Evolutionary conservation across 2,329 filamentous ascomycete species (phyloP).

Genomic region (Zasmidium angulare): DNA sequence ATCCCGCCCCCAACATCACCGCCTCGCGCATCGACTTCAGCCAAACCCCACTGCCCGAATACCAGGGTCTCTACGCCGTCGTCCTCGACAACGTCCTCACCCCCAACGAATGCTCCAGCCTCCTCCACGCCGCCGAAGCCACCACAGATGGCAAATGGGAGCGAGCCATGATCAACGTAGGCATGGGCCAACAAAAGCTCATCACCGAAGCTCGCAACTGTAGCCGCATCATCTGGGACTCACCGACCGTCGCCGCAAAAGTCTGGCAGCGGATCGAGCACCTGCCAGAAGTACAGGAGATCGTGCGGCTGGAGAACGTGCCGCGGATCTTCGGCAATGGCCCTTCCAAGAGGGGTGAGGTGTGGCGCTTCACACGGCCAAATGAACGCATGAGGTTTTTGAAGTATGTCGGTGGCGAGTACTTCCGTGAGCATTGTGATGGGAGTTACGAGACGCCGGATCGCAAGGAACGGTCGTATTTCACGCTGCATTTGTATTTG

Average conservation of each 20-base stretch:
- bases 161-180: slow-evolving; percentile 67
- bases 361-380: slow-evolving; percentile 49
- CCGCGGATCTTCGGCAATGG: slow-evolving; percentile 48
- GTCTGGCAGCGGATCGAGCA: slow-evolving; percentile 60
- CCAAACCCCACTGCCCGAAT: slow-evolving; percentile 52
- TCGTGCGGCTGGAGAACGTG: slow-evolving; percentile 37
- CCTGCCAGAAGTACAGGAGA: slow-evolving; percentile 50
- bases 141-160: slow-evolving; percentile 56
- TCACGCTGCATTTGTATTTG: slow-evolving; percentile 56
- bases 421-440: slow-evolving; percentile 73
- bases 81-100: slow-evolving; percentile 65
- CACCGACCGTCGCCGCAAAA: slow-evolving; percentile 59
- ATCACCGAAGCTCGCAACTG: slow-evolving; percentile 63
- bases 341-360: slow-evolving; percentile 44
- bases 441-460: slow-evolving; percentile 61
- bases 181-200: slow-evolving; percentile 60
- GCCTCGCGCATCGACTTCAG: slow-evolving; percentile 56
- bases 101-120: slow-evolving; percentile 60
- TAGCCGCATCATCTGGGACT: slow-evolving; percentile 76
- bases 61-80: slow-evolving; percentile 57
- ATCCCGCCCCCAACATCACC: slow-evolving; percentile 48
- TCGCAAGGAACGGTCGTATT: slow-evolving; percentile 50
- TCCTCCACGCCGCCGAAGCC: slow-evolving; percentile 55
- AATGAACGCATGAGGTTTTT: slow-evolving; percentile 77
- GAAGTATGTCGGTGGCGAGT: slow-evolving; percentile 69